Conservation (phyloP, 2,329 filamentous ascomycete genomes). For the Hypoxylon sp. region DNA sequence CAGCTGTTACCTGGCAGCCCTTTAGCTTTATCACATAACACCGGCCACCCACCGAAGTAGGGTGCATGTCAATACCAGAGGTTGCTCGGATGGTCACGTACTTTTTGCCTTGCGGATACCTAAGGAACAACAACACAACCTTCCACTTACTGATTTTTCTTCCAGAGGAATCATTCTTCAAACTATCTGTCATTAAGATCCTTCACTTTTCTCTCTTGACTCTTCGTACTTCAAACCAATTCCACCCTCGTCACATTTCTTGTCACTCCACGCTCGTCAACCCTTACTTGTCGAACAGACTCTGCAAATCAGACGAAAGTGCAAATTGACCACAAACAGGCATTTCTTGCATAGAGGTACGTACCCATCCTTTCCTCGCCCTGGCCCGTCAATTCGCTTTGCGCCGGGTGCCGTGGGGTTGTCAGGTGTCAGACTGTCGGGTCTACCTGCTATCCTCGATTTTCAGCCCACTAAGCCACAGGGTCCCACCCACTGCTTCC, state of each 20-base stretch:
- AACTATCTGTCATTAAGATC: neutral
- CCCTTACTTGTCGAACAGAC: neutral
- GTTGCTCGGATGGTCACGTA: neutral
- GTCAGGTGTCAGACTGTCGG: neutral
- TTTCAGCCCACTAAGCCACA: conserved; percentile 28
- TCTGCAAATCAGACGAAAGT: neutral
- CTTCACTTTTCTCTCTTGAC: neutral
- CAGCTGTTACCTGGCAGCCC: neutral
- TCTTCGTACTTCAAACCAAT: neutral
- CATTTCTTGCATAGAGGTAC: neutral
- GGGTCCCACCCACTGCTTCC: neutral
- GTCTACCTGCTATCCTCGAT: neutral
- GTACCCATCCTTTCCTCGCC: neutral
- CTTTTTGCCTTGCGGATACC: neutral
- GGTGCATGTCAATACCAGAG: neutral
- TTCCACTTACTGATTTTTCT: neutral
- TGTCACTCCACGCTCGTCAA: neutral
- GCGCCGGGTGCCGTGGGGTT: conserved; percentile 9
- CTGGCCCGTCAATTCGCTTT: conserved; percentile 12
- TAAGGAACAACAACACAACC: neutral
- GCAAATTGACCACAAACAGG: too few species aligned
- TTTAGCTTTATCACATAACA: neutral
- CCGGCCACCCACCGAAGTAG: neutral
- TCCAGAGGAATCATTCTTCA: neutral
- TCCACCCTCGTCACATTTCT: neutral